Conservation (phyloP, 768 basidiomycete genomes). For the Rhizopogon salebrosus region DNA sequence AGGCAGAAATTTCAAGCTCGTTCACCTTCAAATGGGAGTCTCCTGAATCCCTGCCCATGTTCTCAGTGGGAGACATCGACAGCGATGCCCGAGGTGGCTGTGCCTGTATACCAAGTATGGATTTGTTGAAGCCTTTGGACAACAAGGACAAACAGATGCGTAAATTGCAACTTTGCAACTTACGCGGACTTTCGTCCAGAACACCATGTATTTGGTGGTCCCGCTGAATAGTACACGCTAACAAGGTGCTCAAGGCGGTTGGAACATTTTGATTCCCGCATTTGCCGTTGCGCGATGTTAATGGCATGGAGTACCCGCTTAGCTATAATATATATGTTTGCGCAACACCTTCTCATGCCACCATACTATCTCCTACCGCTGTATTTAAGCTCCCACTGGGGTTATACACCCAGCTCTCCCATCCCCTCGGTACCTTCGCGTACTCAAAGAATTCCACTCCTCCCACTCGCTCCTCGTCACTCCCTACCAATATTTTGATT, state of each 20-base stretch:
- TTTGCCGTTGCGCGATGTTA: neutral
- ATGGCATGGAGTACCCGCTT: conserved; percentile 3
- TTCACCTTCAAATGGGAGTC: conserved; percentile 18
- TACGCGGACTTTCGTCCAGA: too few species aligned
- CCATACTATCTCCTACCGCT: conserved; percentile 75
- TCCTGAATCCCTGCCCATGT: conserved; percentile 1
- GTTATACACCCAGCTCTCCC: conserved; percentile 70
- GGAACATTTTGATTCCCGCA: conserved; percentile 14
- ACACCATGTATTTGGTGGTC: too few species aligned
- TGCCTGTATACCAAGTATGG: conserved; percentile 8
- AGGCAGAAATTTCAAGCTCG: neutral
- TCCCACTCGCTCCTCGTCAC: conserved; percentile 85
- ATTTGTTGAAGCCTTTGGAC: neutral
- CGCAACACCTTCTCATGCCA: conserved; percentile 23
- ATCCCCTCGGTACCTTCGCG: conserved; percentile 87
- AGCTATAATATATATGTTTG: conserved; percentile 7
- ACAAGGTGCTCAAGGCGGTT: too few species aligned
- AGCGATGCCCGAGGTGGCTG: neutral
- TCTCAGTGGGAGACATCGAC: conserved; percentile 4
- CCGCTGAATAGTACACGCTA: neutral
- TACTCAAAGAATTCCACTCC: conserved; percentile 82
- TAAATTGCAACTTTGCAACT: too few species aligned
- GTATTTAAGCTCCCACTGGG: conserved; percentile 71
- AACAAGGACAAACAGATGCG: conserved; percentile 18
- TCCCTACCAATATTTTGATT: conserved; percentile 91